Evolutionary conservation across 345 rosid genomes (phyloP).

Genomic region (Aquilaria yunnanensis): DNA sequence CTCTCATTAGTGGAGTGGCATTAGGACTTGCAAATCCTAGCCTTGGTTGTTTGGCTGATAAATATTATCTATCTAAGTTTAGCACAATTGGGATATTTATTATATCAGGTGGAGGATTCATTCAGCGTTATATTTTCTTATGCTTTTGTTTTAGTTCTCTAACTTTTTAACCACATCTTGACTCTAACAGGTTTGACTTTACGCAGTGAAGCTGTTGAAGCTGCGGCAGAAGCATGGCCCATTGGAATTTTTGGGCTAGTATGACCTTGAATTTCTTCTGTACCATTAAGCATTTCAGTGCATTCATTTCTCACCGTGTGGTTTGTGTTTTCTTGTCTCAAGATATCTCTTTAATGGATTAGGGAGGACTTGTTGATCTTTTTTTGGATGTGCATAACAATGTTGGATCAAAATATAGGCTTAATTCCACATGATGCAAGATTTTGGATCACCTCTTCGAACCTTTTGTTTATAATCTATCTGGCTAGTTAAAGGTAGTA

Average conservation of each 20-base stretch:
- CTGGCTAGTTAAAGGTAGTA: too few species aligned
- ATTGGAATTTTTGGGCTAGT: slow-evolving; percentile 89
- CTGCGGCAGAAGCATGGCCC: slow-evolving; percentile 84
- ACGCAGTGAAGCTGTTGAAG: slow-evolving; percentile 71
- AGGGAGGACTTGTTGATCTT: neutral
- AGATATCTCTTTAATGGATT: too few species aligned
- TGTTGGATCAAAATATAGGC: too few species aligned
- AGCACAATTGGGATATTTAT: slow-evolving; percentile 75
- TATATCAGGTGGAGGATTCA: slow-evolving; percentile 52
- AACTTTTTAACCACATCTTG: slow-evolving; percentile 2
- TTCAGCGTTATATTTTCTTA: neutral
- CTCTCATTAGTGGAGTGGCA: slow-evolving; percentile 74
- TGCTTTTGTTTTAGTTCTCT: neutral
- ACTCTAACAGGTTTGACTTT: slow-evolving; percentile 63
- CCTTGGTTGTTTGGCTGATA: slow-evolving; percentile 84
- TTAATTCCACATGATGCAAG: too few species aligned
- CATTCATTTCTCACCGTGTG: slow-evolving; percentile 20
- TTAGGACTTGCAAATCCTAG: slow-evolving; percentile 79
- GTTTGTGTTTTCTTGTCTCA: slow-evolving; percentile 3
- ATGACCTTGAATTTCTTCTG: slow-evolving; percentile 43
- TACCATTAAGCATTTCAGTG: slow-evolving; percentile 29
- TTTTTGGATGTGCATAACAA: neutral
- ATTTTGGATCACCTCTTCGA: too few species aligned
- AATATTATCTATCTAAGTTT: slow-evolving; percentile 59
- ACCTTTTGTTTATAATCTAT: too few species aligned